Percentiles rank a stretch among this genome's conserved stretches.
phyloP scores from a whole-genome alignment of 495 filamentous ascomycete species.

The Chaetomium cochliodes region DNA sequence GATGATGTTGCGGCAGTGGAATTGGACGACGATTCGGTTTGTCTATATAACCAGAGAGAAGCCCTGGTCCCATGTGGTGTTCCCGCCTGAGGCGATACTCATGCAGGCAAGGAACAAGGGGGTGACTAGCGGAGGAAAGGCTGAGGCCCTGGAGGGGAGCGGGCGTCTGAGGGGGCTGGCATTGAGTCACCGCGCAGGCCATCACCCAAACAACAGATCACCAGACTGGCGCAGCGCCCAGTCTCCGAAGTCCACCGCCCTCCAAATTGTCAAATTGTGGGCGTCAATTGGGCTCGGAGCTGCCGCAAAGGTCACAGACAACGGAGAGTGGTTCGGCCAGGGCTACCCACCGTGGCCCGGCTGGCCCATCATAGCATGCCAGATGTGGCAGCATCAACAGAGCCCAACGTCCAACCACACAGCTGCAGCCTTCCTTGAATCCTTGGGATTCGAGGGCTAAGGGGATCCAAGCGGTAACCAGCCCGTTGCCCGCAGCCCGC shows the following conservation, averaged over 20 bases:
- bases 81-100: constrained; percentile 12
- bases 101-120: constrained; percentile 1
- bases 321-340: constrained; percentile 1
- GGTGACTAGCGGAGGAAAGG: constrained; percentile 10
- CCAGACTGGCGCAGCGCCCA: constrained; percentile 14
- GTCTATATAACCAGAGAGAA: constrained; percentile 21
- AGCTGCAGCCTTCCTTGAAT: not conserved
- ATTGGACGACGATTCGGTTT: constrained; percentile 17
- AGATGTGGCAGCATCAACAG: constrained; percentile 23
- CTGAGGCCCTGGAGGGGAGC: constrained; percentile 2
- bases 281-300: constrained; percentile 32
- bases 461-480: too few species aligned
- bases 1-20: constrained; percentile 15
- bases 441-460: too few species aligned
- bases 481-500: not conserved
- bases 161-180: constrained; percentile 19
- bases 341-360: constrained; percentile 1
- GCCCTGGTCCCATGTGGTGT: not conserved
- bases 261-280: constrained; percentile 25
- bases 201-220: constrained; percentile 17
- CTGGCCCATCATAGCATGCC: constrained; percentile 26
- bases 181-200: constrained; percentile 24
- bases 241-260: not conserved
- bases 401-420: constrained; percentile 24
- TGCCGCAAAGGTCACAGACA: constrained; percentile 6